Conservation (phyloP, 352 stramenopile genomes). For the Phytophthora parvispora region DNA sequence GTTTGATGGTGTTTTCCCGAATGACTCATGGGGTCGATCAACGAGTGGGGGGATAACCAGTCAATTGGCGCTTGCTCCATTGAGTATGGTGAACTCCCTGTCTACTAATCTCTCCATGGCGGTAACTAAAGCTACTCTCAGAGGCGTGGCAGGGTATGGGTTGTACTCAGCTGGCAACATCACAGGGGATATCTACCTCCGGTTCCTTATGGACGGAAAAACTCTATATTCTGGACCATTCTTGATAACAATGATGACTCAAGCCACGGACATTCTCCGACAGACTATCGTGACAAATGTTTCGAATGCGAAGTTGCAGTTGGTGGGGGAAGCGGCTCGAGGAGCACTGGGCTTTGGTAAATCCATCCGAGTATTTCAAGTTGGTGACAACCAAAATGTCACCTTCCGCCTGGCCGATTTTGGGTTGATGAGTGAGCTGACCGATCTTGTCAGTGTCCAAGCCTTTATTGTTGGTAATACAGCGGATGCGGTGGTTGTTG, state of each 20-base stretch:
- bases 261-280: conserved; percentile 26
- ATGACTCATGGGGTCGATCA: conserved; percentile 18
- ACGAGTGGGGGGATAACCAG: conserved; percentile 24
- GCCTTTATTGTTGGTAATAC: conserved; percentile 11
- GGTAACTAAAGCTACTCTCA: background rate
- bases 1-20: conserved; percentile 11
- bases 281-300: conserved; percentile 15
- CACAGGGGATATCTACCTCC: conserved; percentile 18
- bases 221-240: conserved; percentile 25
- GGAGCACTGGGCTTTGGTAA: conserved; percentile 24
- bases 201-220: conserved; percentile 6
- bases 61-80: conserved; percentile 20
- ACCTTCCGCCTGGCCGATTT: conserved; percentile 44
- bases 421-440: conserved; percentile 31
- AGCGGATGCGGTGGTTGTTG: conserved; percentile 30
- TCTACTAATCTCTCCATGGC: conserved; percentile 3
- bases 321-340: conserved; percentile 33
- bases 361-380: conserved; percentile 33
- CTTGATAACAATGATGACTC: conserved; percentile 17
- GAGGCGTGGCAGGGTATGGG: conserved; percentile 23
- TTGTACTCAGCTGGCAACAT: conserved; percentile 15
- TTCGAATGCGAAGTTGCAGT: conserved; percentile 14
- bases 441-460: conserved; percentile 37
- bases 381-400: conserved; percentile 54
- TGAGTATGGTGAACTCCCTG: conserved; percentile 9